Base-by-base conservation (phyloP, 495 filamentous ascomycete genomes). In the Trichoderma erinaceum region DNA sequence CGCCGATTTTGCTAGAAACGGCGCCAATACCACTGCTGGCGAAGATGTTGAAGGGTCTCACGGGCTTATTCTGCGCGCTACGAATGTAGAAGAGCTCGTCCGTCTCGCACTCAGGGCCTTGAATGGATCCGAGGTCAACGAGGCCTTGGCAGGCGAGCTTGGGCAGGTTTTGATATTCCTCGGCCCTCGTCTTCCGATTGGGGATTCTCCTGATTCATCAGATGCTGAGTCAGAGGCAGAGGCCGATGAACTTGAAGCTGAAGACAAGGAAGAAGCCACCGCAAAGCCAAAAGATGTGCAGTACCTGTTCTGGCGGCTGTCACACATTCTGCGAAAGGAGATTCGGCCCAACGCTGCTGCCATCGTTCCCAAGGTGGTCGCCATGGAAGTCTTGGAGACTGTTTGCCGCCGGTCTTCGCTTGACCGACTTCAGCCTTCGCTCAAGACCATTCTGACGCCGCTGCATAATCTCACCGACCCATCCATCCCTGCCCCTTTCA, bases 381-480 rank as follows among this genome's bases (percentile, higher is more conserved):
- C 90, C 18, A 83, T 98, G 63, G 85, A 88, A 50, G 85, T 97
- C 32, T 77, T 97, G 35, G 76, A 78, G 78, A 87, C 70, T 75
- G 88, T 72, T 75, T 91, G 69, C 78, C 80, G 71, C 78, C 87
- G 74, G 76, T 79, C 90, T 3, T 78, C 87, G 2, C 73, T 77
- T 8, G 81, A 84, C 3, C 80, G 86, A 23, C 79, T 98, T 10
- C 73, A 72, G 5, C 80, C 85, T 0, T 88, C 85, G 11, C 78
- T 94, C 23, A 80, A 83, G 64, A 83, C 81, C 8, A 84, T 97
- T 66, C 84, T 99, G 6, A 84, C 89, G 27, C 92, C 95, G 18
- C 82, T 97, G 21, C 87, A 92, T 73, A 90, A 94, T 73, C 77
- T 97, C 58, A 94, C 91, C 0, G 93, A 97, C 71, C 79, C 90